Base-by-base conservation (phyloP, 768 basidiomycete genomes). In the Tricholoma flavovirens region DNA sequence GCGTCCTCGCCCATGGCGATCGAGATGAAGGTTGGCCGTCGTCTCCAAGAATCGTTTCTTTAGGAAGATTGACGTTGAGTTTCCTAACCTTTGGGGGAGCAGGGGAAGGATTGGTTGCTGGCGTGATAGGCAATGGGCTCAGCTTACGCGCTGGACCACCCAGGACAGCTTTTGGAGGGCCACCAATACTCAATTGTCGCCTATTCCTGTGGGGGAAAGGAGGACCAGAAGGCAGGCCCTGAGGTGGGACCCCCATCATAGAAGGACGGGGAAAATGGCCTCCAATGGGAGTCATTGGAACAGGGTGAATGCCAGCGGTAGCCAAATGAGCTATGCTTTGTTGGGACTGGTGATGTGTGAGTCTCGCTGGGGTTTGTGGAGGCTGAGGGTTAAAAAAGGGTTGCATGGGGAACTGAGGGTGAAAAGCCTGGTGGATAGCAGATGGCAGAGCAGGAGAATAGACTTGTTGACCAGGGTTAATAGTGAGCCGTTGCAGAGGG, bases 141-240 rank as follows among this genome's bases (percentile, higher is more conserved):
- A 84, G 77, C 71, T 88, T 93, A 45, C 87, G 81, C 45, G 83
- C 81, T 11, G 87, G 90, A 0, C 91, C 91, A 15, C 91, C 91
- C 2, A 93, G 72, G 0, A 83, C 79, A 0, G 91, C 91, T 68
- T 93, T 93, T 8, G 91, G 91, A n/a, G 91, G 91, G 6, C 91
- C 91, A 11, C 91, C 91, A 40, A 88, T 82, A 66, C 86, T 89
- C 43, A 87, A 79, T 55, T 88, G 81, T 42, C 88, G 78, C 67
- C 86, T 77, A 65, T 77, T 87, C 54, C 87, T 73, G 26, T 79
- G 81, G 6, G 80, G 78, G 61, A 83, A 85, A 2, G 80, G 83
- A 54, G 77, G 77, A 14, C 64, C 61, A 38, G 68, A 54, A 1
- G 65, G 59, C 14, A 61, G 70, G 1, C 64, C 66, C 22, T 45